Base-by-base conservation (phyloP, 768 basidiomycete species). In the Strobilomyces dryophilus region DNA sequence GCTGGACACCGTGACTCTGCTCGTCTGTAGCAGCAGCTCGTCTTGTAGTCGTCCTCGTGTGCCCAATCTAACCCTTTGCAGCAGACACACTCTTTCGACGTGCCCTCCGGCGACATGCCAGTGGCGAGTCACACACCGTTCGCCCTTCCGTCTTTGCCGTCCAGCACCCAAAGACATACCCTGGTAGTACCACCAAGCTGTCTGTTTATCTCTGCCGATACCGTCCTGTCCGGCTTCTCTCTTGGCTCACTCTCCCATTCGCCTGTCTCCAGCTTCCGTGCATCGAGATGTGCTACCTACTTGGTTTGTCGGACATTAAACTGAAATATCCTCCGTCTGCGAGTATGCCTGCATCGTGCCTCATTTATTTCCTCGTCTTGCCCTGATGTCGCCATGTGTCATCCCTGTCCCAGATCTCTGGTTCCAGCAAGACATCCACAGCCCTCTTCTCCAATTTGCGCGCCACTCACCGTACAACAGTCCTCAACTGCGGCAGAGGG, bases 271-370 rank as follows among this genome's bases (percentile, higher is more conserved):
- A 21, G 12, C 26, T 29, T 4, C 26, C 42, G 26, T 21, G 15
- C 45, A 47, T 37, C 35, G 20, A 20, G 44, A 46, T 31, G 41
- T 51, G 50, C 50, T 24, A 31, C 17, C 18, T 14, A 20, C 52
- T 47, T 31, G 49, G 37, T 40, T 29, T 40, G 47, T 49, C 65
- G 65, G 63, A 66, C 55, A 66, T 64, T 64, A 58, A 64, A 53
- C 27, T 44, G 31, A 44, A 55, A 36, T 36, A 39, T 52, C 47
- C 53, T 26, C 55, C 39, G 12, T 31, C 18, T 48, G 48, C 37
- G 46, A n/a, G 40, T 42, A 26, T 15, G 18, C 43, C 3, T 57
- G 41, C 53, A 42, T 53, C 61, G 49, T 60, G 61, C 47, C 31
- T 12, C 49, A 35, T 41, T 29, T 42, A 45, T 43, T 20, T 41